phyloP scores from a whole-genome alignment of 768 basidiomycete species.

The Tylopilus vinaceipallidus region DNA sequence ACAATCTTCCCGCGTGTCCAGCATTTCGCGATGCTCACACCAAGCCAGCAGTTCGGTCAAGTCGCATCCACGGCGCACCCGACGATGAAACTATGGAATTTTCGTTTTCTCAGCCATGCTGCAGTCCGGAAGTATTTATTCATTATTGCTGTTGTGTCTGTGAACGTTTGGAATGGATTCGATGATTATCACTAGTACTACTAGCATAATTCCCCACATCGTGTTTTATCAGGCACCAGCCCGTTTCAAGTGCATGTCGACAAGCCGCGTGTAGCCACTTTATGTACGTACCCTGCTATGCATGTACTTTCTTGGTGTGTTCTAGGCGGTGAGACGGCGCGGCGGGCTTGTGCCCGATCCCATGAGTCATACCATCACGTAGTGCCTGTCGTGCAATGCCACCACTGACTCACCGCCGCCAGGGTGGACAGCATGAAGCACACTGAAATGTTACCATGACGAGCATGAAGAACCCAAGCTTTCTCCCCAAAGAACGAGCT shows the following conservation, averaged over 20 bases:
- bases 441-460: too few species aligned
- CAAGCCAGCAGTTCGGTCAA: constrained; percentile 11
- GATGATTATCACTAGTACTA: constrained; percentile 3
- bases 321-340: too few species aligned
- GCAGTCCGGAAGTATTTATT: constrained; percentile 29
- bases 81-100: constrained; percentile 6
- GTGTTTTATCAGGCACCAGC: background rate
- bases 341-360: too few species aligned
- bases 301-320: background rate
- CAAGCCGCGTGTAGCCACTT: constrained; percentile 9
- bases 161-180: constrained; percentile 4
- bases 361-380: too few species aligned
- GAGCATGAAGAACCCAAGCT: too few species aligned
- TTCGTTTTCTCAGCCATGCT: background rate
- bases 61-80: constrained; percentile 15
- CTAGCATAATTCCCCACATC: background rate
- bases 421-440: too few species aligned
- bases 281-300: constrained; percentile 11
- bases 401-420: too few species aligned
- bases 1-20: constrained; percentile 11
- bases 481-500: too few species aligned
- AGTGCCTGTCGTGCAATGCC: too few species aligned
- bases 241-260: background rate
- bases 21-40: constrained; percentile 20
- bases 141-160: constrained; percentile 36